Evolutionary conservation across 108 stramenopile genomes (phyloP), one percentile per base, ranked within the genome.

Genomic region (Fragilariopsis cylindrus): DNA sequence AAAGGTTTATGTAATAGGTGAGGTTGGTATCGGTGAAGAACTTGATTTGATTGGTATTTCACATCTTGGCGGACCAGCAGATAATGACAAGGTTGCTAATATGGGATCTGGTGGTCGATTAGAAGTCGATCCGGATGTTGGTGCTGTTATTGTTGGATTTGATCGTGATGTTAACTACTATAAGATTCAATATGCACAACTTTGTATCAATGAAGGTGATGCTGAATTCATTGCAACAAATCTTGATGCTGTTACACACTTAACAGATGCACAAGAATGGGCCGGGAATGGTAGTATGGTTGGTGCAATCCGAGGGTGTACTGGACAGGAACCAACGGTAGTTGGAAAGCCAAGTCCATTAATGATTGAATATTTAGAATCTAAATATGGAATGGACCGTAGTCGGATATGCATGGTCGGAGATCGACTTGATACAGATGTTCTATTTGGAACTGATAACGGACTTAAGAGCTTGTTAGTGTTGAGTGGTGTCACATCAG

Each of bases 201-300:
- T 99, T 40, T 96, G 96, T 78, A 97, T 99, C 74, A 97, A 98
- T 72, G 95, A 98, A 77, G 82, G 79, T 13, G 95, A 90, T 54
- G 96, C 96, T 69, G 88, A 97, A 74, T 99, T 99, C 81, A 98
- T 99, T 75, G 98, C 98, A 19, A 99, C 98, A 43, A 99, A 99
- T 79, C 74, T 92, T 50, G 98, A 99, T 84, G 98, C 98, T 16
- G 97, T 98, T 19, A 97, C 97, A 7, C 98, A 98, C 78, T 87
- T 98, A 74, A 99, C 98, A 6, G 97, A 98, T 76, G 97, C 96
- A 7, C 98, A 99, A 79, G 97, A 98, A 70, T 99, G 98, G 98
- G 97, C 97, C 7, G 97, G 97, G 18, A 96, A 96, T 82, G 98
- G 98, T 6, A 84, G 88, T 48, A 99, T 99, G 97, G 98, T 98